Evolutionary conservation across 148 eudicot species (phyloP).

Genomic region (Heliamphora exappendiculata): DNA sequence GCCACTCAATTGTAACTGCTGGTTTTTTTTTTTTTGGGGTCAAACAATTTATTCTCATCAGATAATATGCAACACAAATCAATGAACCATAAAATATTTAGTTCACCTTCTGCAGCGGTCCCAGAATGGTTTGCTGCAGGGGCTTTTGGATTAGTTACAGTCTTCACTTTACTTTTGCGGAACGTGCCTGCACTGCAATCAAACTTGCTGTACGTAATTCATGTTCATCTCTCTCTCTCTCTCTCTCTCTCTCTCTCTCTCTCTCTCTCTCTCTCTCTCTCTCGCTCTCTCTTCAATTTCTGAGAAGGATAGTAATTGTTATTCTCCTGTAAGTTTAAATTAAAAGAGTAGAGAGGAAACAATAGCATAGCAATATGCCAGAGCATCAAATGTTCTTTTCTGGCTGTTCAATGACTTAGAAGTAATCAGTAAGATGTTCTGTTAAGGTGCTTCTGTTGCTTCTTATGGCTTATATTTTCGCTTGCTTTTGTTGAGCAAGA

Average conservation of each 20-base stretch:
- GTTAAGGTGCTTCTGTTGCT: not conserved
- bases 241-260: not conserved
- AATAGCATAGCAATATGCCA: not conserved
- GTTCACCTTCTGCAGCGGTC: conserved; percentile 52
- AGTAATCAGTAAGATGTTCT: not conserved
- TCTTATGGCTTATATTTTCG: not conserved
- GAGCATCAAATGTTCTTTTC: not conserved
- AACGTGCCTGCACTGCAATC: conserved; percentile 92
- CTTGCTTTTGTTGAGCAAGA: too few species aligned
- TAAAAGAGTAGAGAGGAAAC: not conserved
- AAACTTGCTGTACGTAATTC: conserved; percentile 56
- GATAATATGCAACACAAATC: not conserved
- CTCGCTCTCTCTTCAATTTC: too few species aligned
- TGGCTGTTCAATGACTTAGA: not conserved
- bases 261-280: not conserved
- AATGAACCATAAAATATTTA: conserved; percentile 3
- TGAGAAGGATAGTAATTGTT: not conserved
- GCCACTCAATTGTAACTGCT: conserved; percentile 1
- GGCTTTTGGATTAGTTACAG: conserved; percentile 88
- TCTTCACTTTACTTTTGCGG: conserved; percentile 86
- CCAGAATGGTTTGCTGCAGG: conserved; percentile 99
- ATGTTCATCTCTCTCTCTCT: not conserved
- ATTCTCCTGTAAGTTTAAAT: not conserved
- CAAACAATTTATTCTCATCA: not conserved
- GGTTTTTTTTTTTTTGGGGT: not conserved